A percentile compares a stretch with the other conserved stretches of the same genome.
These are phyloP conservation scores for Lomentospora prolificans DNA, from an alignment of 2,329 filamentous ascomycete species.

Conservation along the genomic window DNA sequence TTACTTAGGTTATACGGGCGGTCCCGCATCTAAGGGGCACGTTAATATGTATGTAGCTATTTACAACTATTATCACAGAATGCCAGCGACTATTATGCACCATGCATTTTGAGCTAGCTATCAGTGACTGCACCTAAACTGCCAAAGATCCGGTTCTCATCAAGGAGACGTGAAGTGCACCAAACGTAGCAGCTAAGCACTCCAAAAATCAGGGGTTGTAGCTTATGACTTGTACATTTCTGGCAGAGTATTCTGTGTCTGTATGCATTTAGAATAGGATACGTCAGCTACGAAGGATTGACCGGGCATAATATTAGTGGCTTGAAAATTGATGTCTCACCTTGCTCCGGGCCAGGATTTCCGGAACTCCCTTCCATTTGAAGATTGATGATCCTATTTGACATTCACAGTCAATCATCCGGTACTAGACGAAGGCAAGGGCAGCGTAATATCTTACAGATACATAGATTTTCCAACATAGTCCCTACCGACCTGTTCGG, in stretches of 20 bases:
- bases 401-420: conserved; percentile 2
- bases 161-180: too few relatives aligned
- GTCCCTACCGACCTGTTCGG: conserved; percentile 38
- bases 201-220: conserved; percentile 6
- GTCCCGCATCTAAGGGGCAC: too few relatives aligned
- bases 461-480: conserved; percentile 38
- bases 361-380: conserved; percentile 37
- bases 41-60: too few relatives aligned
- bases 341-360: conserved; percentile 24
- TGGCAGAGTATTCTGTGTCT: neutral
- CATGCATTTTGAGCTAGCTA: too few relatives aligned
- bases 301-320: neutral
- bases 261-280: neutral
- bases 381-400: conserved; percentile 29
- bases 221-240: conserved; percentile 2
- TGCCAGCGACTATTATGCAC: neutral
- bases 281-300: too few relatives aligned
- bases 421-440: neutral
- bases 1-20: too few relatives aligned
- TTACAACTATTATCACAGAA: too few relatives aligned
- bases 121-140: too few relatives aligned
- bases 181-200: too few relatives aligned
- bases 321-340: conserved; percentile 7
- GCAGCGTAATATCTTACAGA: conserved; percentile 27
- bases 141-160: too few relatives aligned